Conservation (phyloP, 345 rosid genomes). For the Brassica nigra region DNA sequence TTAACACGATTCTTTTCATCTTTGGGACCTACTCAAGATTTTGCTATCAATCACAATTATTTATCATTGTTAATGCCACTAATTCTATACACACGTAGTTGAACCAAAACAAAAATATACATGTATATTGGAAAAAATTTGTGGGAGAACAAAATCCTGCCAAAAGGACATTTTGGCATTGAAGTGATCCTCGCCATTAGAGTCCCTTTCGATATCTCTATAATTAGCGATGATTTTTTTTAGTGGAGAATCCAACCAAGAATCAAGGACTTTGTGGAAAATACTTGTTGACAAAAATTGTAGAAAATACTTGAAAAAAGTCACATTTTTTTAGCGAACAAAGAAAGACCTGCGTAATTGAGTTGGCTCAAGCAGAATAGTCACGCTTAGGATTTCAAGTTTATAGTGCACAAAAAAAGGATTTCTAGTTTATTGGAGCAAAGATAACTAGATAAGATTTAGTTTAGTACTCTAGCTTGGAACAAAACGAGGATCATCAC, state of each 20-base stretch:
- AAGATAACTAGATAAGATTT: no score
- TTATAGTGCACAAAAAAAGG: background rate
- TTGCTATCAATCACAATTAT: conserved; percentile 29
- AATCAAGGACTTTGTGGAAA: conserved; percentile 1
- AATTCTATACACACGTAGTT: background rate
- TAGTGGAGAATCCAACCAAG: conserved; percentile 25
- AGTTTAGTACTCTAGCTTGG: background rate
- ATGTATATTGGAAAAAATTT: background rate
- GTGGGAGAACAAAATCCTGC: conserved; percentile 6
- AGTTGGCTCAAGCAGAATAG: conserved; percentile 9
- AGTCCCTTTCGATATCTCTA: conserved; percentile 37
- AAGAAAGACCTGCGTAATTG: background rate
- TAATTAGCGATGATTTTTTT: background rate
- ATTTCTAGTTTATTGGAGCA: no score
- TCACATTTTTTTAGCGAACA: background rate
- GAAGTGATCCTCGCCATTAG: conserved; percentile 27
- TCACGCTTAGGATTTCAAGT: background rate
- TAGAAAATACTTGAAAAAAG: background rate
- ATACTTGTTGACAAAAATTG: no score
- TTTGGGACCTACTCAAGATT: conserved; percentile 37
- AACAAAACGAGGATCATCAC: conserved; percentile 24
- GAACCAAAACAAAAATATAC: background rate
- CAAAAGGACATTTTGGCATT: conserved; percentile 20
- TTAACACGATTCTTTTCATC: conserved; percentile 30
- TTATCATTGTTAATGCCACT: conserved; percentile 28